Percentiles rank a stretch among this genome's conserved stretches.
phyloP scores from a whole-genome alignment of 2,329 filamentous ascomycete species.

The Gaeumannomyces tritici region DNA sequence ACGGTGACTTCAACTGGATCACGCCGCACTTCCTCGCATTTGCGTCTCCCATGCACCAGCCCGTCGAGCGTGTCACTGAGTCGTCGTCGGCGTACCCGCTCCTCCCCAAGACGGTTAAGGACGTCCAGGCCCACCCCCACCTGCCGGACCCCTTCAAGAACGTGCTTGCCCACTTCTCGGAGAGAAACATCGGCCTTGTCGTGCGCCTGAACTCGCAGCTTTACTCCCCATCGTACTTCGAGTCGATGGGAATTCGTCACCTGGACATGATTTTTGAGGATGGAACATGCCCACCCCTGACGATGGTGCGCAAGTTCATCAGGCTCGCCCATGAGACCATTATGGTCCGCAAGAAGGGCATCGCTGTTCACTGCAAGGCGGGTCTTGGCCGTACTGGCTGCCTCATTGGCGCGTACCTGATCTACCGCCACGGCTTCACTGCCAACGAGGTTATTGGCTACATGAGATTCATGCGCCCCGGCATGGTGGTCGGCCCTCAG shows the following conservation, averaged over 20 bases:
- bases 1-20: constrained; percentile 99
- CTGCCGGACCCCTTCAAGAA: constrained; percentile 91
- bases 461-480: constrained; percentile 98
- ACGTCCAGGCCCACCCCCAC: constrained; percentile 58
- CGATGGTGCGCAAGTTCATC: constrained; percentile 89
- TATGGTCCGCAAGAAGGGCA: constrained; percentile 78
- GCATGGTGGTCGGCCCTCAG: constrained; percentile 97
- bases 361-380: constrained; percentile 97
- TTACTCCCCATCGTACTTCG: constrained; percentile 96
- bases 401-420: constrained; percentile 92
- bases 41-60: constrained; percentile 81
- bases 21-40: constrained; percentile 93
- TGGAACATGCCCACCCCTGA: constrained; percentile 84
- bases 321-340: constrained; percentile 92
- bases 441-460: constrained; percentile 96
- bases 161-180: constrained; percentile 79
- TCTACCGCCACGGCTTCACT: constrained; percentile 94
- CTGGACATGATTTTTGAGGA: constrained; percentile 99
- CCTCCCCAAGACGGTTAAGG: constrained; percentile 67
- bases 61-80: constrained; percentile 61
- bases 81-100: constrained; percentile 64
- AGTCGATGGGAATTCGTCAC: constrained; percentile 87
- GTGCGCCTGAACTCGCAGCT: constrained; percentile 92
- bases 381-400: constrained; percentile 92
- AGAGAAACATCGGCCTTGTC: constrained; percentile 83